Evolutionary conservation across 129 eudicot species (phyloP).

Genomic region (Heracleum sosnowskyi): DNA sequence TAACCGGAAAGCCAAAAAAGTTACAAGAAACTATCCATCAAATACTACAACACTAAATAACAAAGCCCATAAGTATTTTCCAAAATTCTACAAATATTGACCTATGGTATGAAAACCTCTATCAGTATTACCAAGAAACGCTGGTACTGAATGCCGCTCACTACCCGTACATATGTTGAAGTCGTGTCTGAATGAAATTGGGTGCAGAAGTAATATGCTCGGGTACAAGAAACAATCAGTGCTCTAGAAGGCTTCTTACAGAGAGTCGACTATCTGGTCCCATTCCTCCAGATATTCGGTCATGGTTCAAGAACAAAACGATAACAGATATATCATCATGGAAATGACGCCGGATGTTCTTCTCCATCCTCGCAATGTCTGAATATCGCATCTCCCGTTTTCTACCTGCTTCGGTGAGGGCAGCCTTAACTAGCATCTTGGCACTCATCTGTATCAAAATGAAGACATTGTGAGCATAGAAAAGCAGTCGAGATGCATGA

Average conservation of each 20-base stretch:
- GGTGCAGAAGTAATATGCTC: neutral
- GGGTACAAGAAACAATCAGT: constrained; percentile 13
- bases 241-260: constrained; percentile 48
- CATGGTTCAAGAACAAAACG: constrained; percentile 51
- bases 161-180: neutral
- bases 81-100: neutral
- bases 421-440: constrained; percentile 59
- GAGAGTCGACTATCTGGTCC: constrained; percentile 34
- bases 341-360: constrained; percentile 57
- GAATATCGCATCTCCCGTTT: constrained; percentile 61
- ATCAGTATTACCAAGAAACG: neutral
- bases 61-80: neutral
- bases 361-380: constrained; percentile 51
- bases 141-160: neutral
- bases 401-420: constrained; percentile 55
- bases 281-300: constrained; percentile 33
- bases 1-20: neutral
- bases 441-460: constrained; percentile 46
- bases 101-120: neutral
- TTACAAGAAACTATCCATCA: neutral
- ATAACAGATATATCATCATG: constrained; percentile 67
- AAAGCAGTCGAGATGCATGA: neutral
- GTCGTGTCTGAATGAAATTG: neutral
- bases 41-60: neutral
- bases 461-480: neutral